Evolutionary conservation across 108 stramenopile species (phyloP), one percentile per base, ranked within the genome.

Genomic region (Cyclotella sp.): DNA sequence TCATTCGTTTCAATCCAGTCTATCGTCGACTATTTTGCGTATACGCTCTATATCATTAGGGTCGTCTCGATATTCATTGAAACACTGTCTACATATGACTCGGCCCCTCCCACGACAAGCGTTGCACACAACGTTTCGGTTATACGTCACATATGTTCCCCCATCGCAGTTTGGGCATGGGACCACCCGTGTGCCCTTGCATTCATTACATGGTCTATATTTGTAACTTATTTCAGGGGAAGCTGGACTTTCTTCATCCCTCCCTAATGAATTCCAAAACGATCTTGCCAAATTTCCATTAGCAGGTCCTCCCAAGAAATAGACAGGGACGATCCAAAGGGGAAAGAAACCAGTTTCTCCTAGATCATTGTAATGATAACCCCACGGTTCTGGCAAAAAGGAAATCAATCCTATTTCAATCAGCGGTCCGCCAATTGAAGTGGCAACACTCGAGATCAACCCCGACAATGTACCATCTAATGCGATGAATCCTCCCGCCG

Each of bases 311-410:
- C 95, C 95, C 47, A 94, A 69, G 58, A 94, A 94, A 55, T 94
- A 96, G 11, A 96, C 90, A 0, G 95, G 92, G 14, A 88, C 44
- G 43, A 93, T 93, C 95, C 95, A 95, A 27, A 91, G 76, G 0
- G 95, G 95, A 63, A 95, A 93, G 70, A 87, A 90, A 19, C 95
- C 95, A 27, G 89, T 91, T 76, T 93, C 92, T 12, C 92, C 92
- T 0, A 68, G 0, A 76, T 93, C 91, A 40, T 74, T 90, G 77
- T 95, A 95, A 39, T 92, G 91, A 80, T 95, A 95, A 22, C 84
- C 90, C 68, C 74, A 83, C 15, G 64, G 40, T 27, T 72, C 70
- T 44, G 79, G 63, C 12, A 86, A 62, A 45, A 69, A 61, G 6
- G 86, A 76, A 11, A 92, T 72, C 52, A 95, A 67, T 43, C 83